These are phyloP conservation scores for Serpula lacrymans DNA, from an alignment of 768 basidiomycete genomes.

Conservation along the genomic window DNA sequence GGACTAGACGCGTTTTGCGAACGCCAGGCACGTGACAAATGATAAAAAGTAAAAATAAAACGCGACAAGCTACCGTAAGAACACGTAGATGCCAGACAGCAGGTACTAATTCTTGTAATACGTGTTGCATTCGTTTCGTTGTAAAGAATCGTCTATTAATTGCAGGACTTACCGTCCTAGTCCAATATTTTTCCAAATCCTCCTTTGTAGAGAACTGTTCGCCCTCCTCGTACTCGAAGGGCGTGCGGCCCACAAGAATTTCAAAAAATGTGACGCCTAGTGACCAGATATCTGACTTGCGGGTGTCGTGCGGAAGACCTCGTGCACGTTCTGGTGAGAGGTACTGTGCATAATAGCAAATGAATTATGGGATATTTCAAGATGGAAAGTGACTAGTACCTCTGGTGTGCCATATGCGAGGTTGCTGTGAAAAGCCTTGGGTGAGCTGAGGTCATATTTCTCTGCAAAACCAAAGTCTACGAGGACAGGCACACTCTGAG, in stretches of 20 bases:
- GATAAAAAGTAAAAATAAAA: too few relatives aligned
- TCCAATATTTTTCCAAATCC: constrained; percentile 84
- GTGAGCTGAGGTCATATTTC: constrained; percentile 63
- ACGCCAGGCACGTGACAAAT: too few relatives aligned
- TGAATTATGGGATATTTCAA: neutral
- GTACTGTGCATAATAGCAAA: constrained; percentile 49
- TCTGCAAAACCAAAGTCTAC: constrained; percentile 98
- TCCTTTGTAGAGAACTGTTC: constrained; percentile 78
- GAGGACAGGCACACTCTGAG: constrained; percentile 76
- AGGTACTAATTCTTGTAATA: too few relatives aligned
- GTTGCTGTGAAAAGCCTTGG: constrained; percentile 75
- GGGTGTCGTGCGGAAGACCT: constrained; percentile 88
- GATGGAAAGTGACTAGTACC: constrained; percentile 37
- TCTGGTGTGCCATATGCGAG: constrained; percentile 91
- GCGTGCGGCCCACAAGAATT: constrained; percentile 87
- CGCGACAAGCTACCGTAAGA: too few relatives aligned
- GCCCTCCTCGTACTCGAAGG: constrained; percentile 80
- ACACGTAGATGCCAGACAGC: too few relatives aligned
- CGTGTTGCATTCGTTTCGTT: too few relatives aligned
- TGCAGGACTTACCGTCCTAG: constrained; percentile 57
- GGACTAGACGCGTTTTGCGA: too few relatives aligned
- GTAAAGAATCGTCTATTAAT: neutral
- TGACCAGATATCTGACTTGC: constrained; percentile 87
- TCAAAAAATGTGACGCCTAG: constrained; percentile 92
- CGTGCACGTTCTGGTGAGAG: constrained; percentile 89